phyloP scores from a whole-genome alignment of 78 protist species.

The Protostelium mycophagum region DNA sequence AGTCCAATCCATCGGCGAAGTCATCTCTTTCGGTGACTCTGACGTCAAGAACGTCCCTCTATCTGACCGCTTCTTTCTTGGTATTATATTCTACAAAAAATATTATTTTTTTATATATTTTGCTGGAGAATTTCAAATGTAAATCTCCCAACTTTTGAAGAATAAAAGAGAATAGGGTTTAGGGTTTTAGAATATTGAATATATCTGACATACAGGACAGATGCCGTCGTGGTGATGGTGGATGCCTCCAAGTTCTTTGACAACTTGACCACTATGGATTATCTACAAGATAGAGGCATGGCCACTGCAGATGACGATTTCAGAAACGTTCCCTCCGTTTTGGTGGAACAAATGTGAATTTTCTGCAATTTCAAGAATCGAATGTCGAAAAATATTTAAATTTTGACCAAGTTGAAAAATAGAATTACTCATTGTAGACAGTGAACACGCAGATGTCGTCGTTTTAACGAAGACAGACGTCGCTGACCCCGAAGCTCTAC shows the following conservation, averaged over 20 bases:
- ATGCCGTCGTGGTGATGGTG: background rate
- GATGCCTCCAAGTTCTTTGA: background rate
- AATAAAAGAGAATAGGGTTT: no score
- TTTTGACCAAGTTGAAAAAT: no score
- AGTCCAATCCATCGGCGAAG: background rate
- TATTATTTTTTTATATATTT: no score
- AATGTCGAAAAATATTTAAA: background rate
- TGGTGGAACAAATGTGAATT: background rate
- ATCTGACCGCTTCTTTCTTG: background rate
- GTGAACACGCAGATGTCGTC: background rate
- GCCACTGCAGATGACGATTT: background rate
- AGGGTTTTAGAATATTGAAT: no score
- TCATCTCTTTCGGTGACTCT: background rate
- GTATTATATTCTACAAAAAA: no score
- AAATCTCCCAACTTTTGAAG: no score
- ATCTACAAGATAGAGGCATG: background rate
- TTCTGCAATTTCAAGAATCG: background rate
- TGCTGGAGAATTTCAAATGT: no score
- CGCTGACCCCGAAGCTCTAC: background rate
- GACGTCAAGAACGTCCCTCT: background rate
- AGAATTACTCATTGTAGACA: no score
- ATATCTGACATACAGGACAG: no score
- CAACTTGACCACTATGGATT: background rate
- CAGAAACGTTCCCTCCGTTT: background rate
- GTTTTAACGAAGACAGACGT: background rate